A percentile compares a stretch with the other conserved stretches of the same genome.
Conservation (phyloP, 768 basidiomycete species). For the Suillus luteus region DNA sequence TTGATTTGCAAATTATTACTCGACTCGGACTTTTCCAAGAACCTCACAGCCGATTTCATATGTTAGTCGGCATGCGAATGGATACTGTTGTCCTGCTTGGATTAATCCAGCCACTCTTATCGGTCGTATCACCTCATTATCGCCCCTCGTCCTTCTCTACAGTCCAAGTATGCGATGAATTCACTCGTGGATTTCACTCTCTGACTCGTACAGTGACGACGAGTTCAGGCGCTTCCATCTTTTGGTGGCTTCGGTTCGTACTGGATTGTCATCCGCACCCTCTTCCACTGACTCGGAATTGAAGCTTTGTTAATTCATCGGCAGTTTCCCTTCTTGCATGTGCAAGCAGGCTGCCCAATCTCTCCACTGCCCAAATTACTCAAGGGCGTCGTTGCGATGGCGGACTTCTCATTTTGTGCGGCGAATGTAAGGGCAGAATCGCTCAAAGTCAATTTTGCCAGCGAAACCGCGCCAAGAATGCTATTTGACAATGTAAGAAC, state of each 20-base stretch:
- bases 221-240: not conserved
- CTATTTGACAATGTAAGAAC: not conserved
- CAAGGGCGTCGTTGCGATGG: slow-evolving; percentile 15
- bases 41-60: not conserved
- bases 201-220: not conserved
- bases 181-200: not conserved
- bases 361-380: slow-evolving; percentile 7
- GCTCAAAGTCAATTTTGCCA: not conserved
- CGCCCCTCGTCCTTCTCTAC: not conserved
- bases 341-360: slow-evolving; percentile 2
- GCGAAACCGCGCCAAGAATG: not conserved
- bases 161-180: not conserved
- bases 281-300: not conserved
- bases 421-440: not conserved
- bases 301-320: not conserved
- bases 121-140: not conserved
- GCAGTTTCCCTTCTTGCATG: slow-evolving; percentile 6
- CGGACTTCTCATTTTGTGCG: not conserved
- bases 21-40: not conserved
- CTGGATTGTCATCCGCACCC: not conserved
- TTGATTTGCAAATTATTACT: not conserved
- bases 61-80: not conserved
- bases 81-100: not conserved
- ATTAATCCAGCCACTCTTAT: not conserved
- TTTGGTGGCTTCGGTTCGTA: slow-evolving; percentile 12